phyloP scores from a whole-genome alignment of 805 yeast genomes.

The Barnettozyma pratensis region DNA sequence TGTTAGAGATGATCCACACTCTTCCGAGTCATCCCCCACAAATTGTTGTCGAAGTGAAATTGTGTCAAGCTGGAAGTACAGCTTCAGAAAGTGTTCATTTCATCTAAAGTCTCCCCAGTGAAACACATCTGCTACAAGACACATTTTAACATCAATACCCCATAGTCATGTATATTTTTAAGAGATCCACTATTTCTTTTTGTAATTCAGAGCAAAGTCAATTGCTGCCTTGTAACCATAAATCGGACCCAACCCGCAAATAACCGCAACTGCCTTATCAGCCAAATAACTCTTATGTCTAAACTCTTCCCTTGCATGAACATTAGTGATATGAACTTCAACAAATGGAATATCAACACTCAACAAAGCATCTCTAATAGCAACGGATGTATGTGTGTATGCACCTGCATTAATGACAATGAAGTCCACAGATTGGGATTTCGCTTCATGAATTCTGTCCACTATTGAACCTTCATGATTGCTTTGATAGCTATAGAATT shows the following conservation, averaged over 20 bases:
- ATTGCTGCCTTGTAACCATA: slow-evolving; percentile 26
- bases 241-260: slow-evolving; percentile 26
- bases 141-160: too few species aligned
- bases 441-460: slow-evolving; percentile 44
- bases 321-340: slow-evolving; percentile 47
- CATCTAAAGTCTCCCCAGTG: too few species aligned
- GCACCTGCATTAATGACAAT: slow-evolving; percentile 50
- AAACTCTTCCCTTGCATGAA: slow-evolving; percentile 46
- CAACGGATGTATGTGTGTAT: slow-evolving; percentile 47
- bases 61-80: too few species aligned
- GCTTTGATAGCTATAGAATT: slow-evolving; percentile 34
- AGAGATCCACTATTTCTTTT: slow-evolving; percentile 1
- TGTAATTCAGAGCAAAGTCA: slow-evolving; percentile 24
- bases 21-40: too few species aligned
- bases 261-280: slow-evolving; percentile 44
- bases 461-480: slow-evolving; percentile 43
- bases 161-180: too few species aligned
- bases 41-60: too few species aligned
- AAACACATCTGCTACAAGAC: too few species aligned
- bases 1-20: too few species aligned
- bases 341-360: slow-evolving; percentile 45
- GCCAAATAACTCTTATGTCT: slow-evolving; percentile 44
- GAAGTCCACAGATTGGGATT: slow-evolving; percentile 31
- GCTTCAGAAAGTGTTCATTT: too few species aligned
- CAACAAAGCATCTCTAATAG: slow-evolving; percentile 43